phyloP scores from a whole-genome alignment of 441 rosid genomes.

The Erodium texanum region DNA sequence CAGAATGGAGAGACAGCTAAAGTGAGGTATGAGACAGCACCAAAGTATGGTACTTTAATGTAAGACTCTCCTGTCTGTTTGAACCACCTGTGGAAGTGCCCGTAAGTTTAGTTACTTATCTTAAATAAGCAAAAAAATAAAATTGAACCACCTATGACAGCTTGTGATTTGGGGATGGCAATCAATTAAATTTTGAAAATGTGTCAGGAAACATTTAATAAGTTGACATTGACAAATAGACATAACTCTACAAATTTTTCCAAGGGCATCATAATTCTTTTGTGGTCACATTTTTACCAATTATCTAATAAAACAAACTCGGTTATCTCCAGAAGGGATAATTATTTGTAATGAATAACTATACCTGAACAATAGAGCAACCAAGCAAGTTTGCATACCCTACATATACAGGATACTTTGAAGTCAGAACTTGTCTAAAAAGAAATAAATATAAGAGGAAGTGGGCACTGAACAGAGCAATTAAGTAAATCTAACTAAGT shows the following conservation, averaged over 20 bases:
- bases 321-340: background rate
- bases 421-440: no score
- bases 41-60: constrained; percentile 69
- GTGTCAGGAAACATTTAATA: no score
- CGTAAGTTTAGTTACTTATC: constrained; percentile 35
- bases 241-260: background rate
- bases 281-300: background rate
- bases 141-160: no score
- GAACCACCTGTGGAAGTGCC: constrained; percentile 65
- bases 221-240: background rate
- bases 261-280: background rate
- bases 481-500: no score
- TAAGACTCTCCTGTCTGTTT: constrained; percentile 58
- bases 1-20: constrained; percentile 90
- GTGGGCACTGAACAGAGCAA: no score
- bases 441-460: no score
- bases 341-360: constrained; percentile 3
- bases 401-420: constrained; percentile 9
- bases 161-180: background rate
- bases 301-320: no score
- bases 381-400: constrained; percentile 66
- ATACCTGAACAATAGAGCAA: constrained; percentile 53
- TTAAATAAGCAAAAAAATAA: constrained; percentile 10
- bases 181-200: background rate
- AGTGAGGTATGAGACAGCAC: constrained; percentile 79